These are phyloP conservation scores for Brassica incana DNA, from an alignment of 345 rosid genomes.

Conservation along the genomic window DNA sequence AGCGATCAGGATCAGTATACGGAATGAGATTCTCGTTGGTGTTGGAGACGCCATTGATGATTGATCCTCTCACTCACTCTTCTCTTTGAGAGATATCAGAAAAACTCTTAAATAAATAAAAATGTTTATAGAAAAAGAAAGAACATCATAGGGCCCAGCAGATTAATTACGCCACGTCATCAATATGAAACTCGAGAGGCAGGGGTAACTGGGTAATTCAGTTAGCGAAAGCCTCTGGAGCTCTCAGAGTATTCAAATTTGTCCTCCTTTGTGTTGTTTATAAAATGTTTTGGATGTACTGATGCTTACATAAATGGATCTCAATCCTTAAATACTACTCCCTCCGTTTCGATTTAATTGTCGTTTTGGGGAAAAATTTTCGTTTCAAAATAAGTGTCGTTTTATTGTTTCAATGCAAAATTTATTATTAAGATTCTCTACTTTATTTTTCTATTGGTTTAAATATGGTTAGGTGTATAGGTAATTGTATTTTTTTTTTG, in stretches of 20 bases:
- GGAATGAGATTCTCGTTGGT: constrained; percentile 49
- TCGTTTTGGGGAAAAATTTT: no score
- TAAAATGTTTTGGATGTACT: no score
- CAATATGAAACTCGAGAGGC: background rate
- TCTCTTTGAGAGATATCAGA: background rate
- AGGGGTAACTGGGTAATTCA: background rate
- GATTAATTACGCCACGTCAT: constrained; percentile 1
- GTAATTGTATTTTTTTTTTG: no score
- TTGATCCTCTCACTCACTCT: constrained; percentile 9
- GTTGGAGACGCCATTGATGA: constrained; percentile 37
- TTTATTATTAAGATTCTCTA: no score
- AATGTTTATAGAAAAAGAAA: background rate
- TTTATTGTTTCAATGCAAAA: no score
- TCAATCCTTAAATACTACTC: no score
- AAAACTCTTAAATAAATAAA: background rate
- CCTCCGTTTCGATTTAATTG: no score
- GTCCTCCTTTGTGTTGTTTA: no score
- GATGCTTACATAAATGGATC: no score
- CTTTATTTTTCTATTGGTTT: no score
- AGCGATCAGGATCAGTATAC: constrained; percentile 38
- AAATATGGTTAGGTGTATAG: no score
- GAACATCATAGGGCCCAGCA: background rate
- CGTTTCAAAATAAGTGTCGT: no score
- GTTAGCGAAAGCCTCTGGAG: background rate
- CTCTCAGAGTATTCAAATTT: background rate